A percentile compares a stretch with the other conserved stretches of the same genome.
Conservation (phyloP, 1,284 basidiomycete species). For the Marasmius fiardii region DNA sequence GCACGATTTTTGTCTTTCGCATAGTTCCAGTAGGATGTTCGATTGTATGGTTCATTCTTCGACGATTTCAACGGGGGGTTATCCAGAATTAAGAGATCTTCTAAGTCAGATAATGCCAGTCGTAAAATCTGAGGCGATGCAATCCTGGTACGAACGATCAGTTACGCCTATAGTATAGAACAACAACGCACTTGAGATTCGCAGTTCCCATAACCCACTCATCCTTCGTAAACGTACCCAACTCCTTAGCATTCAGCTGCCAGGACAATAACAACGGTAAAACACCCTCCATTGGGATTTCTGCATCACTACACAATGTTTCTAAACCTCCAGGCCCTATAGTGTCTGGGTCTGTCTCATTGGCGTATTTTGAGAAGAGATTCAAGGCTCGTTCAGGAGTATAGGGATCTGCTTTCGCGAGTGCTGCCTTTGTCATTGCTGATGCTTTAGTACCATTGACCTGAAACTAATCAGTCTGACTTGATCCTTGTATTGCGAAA, state of each 20-base stretch:
- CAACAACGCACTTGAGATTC: constrained; percentile 49
- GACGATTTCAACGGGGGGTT: constrained; percentile 33
- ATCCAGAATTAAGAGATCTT: constrained; percentile 54
- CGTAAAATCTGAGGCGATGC: constrained; percentile 51
- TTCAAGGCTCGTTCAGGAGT: constrained; percentile 42
- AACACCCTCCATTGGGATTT: constrained; percentile 66
- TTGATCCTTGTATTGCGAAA: constrained; percentile 3
- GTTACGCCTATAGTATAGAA: neutral
- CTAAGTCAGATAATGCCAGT: constrained; percentile 53
- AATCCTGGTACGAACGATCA: constrained; percentile 37
- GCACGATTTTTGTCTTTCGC: constrained; percentile 45
- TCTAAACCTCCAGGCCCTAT: constrained; percentile 71
- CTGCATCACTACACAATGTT: constrained; percentile 58
- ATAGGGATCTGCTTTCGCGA: constrained; percentile 40
- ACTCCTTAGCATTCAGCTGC: constrained; percentile 64
- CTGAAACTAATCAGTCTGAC: neutral
- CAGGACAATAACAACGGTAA: constrained; percentile 69
- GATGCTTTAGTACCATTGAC: constrained; percentile 2
- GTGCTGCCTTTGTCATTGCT: constrained; percentile 13
- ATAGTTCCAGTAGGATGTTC: constrained; percentile 46
- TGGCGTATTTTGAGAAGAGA: constrained; percentile 64
- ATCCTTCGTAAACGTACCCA: constrained; percentile 61
- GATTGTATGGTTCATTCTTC: constrained; percentile 50
- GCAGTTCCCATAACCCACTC: constrained; percentile 67
- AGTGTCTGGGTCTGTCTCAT: constrained; percentile 50